Evolutionary conservation across 2,329 filamentous ascomycete genomes (phyloP), one percentile per base, ranked within the genome.

Genomic region (Ophiognomonia clavigignenti-juglandacearum): DNA sequence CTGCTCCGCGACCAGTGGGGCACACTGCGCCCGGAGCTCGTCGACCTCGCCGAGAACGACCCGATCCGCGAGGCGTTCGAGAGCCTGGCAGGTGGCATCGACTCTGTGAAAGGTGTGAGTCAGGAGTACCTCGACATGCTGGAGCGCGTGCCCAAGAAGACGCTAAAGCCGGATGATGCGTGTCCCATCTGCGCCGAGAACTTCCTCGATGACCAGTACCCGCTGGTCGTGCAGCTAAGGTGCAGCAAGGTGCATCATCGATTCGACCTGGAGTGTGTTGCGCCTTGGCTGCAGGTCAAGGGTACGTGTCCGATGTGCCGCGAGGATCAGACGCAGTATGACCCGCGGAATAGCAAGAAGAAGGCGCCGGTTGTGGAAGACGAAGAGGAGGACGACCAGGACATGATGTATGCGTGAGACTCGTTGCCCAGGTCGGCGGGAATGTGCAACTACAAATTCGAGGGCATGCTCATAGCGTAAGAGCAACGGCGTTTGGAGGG

Each of bases 231-330:
- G 23, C 73, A 81, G 67, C 68, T 85, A 57, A 80, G 80, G 34
- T 85, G 82, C 59, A 69, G 80, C 56, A 70, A 68, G 26, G 66
- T 62, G 34, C 35, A 85, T 61, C 43, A 85, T 61, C 66, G 65
- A 41, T 85, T 82, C 59, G 82, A 85, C 57, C 63, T 85, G n/a
- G 82, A 85, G 65, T 85, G 82, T 57, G 79, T 85, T 2, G 77
- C 73, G 4, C 81, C 82, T 6, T 85, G 82, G 82, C 61, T 85
- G 60, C 67, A 74, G 61, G 73, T 77, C 57, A 82, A 84, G 63
- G 81, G 81, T 31, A 82, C 72, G 26, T 85, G 81, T 60, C 81
- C 81, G 32, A 69, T 84, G 66, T 83, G 81, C 61, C 67, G 82
- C 50, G 72, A 76, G 60, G 78, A 82, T 57, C 64, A 85, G 64